Evolutionary conservation across 1,284 basidiomycete genomes (phyloP), one percentile per base, ranked within the genome.

Genomic region (Cutaneotrichosporon mucoides): DNA sequence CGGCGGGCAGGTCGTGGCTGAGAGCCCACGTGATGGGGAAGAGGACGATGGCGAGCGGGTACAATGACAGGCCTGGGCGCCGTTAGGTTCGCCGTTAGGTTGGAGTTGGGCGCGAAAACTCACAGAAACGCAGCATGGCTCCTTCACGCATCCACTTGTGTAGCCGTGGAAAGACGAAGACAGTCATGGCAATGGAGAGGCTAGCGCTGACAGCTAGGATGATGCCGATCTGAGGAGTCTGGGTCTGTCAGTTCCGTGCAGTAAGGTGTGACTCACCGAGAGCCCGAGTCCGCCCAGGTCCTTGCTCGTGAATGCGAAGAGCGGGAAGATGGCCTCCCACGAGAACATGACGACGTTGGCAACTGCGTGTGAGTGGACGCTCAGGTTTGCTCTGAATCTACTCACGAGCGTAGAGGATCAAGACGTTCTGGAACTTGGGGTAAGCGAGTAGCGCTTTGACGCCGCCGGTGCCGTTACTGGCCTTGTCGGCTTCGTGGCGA

Each of bases 291-390:
- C 73, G 10, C 73, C 73, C 0, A 73, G 66, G 8, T 65, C 61
- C 41, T 65, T 63, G 49, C 59, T 62, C 9, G 72, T 73, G 53
- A 72, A 75, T 0, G 67, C 66, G 49, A 71, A 75, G 9, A 75
- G 55, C 5, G 73, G 73, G 46, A 67, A 75, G 13, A 73, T 57
- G 9, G 72, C 72, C 47, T 75, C 73, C 63, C 68, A 75, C 2
- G 66, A 60, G 46, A 71, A 73, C 61, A 66, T 66, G 24, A 73
- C 64, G 0, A 56, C 65, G 38, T 73, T 71, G 37, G 63, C 60
- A 41, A 72, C 71, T 70, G 45, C 1, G 1, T 6, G 37, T 38
- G 37, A 38, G 37, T 38, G 11, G 11, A 11, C 6, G 6, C 37
- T 6, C 37, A 38, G 6, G 24, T 53, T 33, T 54, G 40, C 6